Conservation (phyloP, 2,329 filamentous ascomycete species). For the Lasiodiplodia hormozganensis region DNA sequence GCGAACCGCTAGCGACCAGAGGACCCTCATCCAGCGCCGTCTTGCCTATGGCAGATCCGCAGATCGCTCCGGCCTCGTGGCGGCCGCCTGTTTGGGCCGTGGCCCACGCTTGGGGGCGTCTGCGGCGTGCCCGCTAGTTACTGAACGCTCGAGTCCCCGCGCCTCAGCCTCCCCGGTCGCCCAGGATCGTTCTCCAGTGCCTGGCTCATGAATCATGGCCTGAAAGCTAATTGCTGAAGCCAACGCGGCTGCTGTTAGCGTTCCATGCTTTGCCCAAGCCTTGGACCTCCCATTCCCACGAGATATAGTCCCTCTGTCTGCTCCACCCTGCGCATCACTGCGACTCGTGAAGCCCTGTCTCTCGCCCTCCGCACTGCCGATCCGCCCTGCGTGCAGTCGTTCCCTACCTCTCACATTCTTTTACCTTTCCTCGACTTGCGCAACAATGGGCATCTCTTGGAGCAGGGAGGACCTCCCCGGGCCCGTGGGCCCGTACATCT, state of each 20-base stretch:
- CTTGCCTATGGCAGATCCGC: slow-evolving; percentile 10
- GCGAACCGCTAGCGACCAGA: not conserved
- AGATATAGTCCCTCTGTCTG: slow-evolving; percentile 16
- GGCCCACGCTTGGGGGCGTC: not conserved
- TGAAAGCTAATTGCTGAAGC: slow-evolving; percentile 11
- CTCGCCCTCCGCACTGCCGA: not conserved
- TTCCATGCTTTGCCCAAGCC: slow-evolving; percentile 6
- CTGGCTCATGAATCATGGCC: slow-evolving; percentile 17
- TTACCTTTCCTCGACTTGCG: not conserved
- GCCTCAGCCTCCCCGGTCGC: slow-evolving; percentile 13
- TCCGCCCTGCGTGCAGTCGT: not conserved
- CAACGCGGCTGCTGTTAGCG: slow-evolving; percentile 24
- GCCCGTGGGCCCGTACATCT: slow-evolving; percentile 37
- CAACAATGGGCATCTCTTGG: slow-evolving; percentile 14
- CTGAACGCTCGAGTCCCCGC: slow-evolving; percentile 20
- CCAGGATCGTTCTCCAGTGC: slow-evolving; percentile 8
- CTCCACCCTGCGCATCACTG: slow-evolving; percentile 16
- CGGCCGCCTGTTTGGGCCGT: slow-evolving; percentile 18
- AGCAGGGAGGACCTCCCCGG: slow-evolving; percentile 1
- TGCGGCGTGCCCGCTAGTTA: slow-evolving; percentile 2
- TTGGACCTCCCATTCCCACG: slow-evolving; percentile 4
- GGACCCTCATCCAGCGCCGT: not conserved
- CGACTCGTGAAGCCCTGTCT: slow-evolving; percentile 1
- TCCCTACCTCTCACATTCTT: slow-evolving; percentile 1
- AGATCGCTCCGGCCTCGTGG: slow-evolving; percentile 24